Conservation (phyloP, 306 rosid species). For the Castanea mollissima region DNA sequence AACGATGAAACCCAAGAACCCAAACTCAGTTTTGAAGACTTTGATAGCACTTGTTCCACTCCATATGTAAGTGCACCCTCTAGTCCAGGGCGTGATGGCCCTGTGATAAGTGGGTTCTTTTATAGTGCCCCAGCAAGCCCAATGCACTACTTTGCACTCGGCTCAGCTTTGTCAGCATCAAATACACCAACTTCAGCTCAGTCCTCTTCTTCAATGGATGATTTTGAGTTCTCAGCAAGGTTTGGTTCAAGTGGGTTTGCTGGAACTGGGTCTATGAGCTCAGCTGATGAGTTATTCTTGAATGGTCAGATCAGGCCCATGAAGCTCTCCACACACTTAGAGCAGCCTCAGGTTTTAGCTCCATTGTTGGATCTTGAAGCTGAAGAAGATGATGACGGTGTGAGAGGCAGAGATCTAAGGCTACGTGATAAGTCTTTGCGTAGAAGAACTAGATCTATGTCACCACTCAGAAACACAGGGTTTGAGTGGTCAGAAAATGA, state of each 20-base stretch:
- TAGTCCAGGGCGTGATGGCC: conserved; percentile 75
- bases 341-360: conserved; percentile 66
- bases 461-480: conserved; percentile 61
- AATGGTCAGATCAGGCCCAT: conserved; percentile 97
- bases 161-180: conserved; percentile 24
- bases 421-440: conserved; percentile 58
- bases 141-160: conserved; percentile 72
- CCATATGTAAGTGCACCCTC: conserved; percentile 97
- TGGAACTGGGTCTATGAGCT: conserved; percentile 69
- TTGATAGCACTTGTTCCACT: conserved; percentile 83
- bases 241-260: conserved; percentile 44
- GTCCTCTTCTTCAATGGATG: conserved; percentile 26
- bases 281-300: conserved; percentile 87
- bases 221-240: conserved; percentile 89
- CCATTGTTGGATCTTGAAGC: conserved; percentile 80
- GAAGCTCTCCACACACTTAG: conserved; percentile 79
- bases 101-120: conserved; percentile 50
- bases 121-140: conserved; percentile 99
- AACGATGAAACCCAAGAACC: conserved; percentile 11
- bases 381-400: conserved; percentile 35
- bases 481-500: conserved; percentile 54
- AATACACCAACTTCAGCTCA: conserved; percentile 10
- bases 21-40: conserved; percentile 45
- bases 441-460: conserved; percentile 91
- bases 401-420: conserved; percentile 88